These are phyloP conservation scores for Sedum album DNA, from an alignment of 164 flowering plant genomes.

Conservation along the genomic window DNA sequence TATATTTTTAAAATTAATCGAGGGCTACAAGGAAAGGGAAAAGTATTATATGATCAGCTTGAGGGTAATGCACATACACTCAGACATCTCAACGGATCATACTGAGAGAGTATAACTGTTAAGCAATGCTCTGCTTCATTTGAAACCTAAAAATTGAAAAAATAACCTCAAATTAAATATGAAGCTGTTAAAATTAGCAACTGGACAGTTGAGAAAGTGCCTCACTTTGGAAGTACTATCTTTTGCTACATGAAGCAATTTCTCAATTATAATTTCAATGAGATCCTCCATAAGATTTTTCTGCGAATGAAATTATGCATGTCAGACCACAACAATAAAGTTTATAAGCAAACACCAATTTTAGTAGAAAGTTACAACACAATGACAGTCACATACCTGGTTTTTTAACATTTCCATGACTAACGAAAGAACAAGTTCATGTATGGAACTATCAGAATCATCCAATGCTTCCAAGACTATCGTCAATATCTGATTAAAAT, in stretches of 20 bases:
- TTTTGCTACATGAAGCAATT: constrained; percentile 79
- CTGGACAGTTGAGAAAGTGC: neutral
- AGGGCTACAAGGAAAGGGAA: neutral
- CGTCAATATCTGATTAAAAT: constrained; percentile 92
- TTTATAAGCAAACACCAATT: neutral
- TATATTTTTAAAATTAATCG: neutral
- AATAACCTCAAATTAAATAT: constrained; percentile 11
- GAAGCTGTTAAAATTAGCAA: neutral
- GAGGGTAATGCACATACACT: constrained; percentile 38
- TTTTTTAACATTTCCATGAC: constrained; percentile 81
- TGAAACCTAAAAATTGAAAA: constrained; percentile 46
- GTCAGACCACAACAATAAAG: neutral
- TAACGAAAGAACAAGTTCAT: constrained; percentile 74
- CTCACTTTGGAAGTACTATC: constrained; percentile 69
- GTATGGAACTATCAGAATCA: constrained; percentile 66
- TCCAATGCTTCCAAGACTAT: constrained; percentile 85
- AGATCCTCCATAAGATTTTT: constrained; percentile 89
- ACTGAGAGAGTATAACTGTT: constrained; percentile 58
- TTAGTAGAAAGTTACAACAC: neutral
- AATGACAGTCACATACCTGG: constrained; percentile 44
- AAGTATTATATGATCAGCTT: neutral
- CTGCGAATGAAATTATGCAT: constrained; percentile 26
- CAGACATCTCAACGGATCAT: constrained; percentile 82
- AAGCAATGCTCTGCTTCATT: constrained; percentile 88
- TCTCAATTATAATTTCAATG: constrained; percentile 85